Percentiles rank a stretch among this genome's conserved stretches.
Evolutionary conservation across 1,284 basidiomycete genomes (phyloP).

Genomic region (Ceratobasidium sp.): DNA sequence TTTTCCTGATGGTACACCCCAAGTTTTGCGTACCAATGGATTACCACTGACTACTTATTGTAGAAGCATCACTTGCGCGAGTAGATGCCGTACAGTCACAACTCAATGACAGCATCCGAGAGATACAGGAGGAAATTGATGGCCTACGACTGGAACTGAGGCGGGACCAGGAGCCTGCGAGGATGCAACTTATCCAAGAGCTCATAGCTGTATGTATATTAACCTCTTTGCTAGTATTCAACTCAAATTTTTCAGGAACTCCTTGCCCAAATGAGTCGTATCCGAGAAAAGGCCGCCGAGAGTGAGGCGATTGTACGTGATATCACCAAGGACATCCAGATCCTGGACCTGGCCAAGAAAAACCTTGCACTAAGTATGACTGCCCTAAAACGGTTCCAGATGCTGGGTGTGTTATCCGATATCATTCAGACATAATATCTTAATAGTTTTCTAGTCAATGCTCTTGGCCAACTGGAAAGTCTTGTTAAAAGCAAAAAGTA

Average conservation of each 20-base stretch:
- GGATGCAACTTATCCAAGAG: constrained; percentile 90
- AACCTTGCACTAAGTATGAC: constrained; percentile 93
- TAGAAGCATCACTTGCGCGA: constrained; percentile 76
- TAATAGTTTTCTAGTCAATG: constrained; percentile 71
- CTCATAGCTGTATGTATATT: constrained; percentile 82
- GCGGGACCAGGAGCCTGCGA: constrained; percentile 82
- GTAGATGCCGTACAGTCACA: constrained; percentile 73
- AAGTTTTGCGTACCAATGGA: not conserved
- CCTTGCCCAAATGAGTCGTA: constrained; percentile 91
- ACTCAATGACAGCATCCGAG: constrained; percentile 71
- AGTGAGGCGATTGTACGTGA: constrained; percentile 95
- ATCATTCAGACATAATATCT: not conserved
- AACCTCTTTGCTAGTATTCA: not conserved
- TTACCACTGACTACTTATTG: constrained; percentile 20
- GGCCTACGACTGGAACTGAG: constrained; percentile 74
- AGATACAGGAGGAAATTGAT: constrained; percentile 80
- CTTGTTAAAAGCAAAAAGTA: constrained; percentile 84
- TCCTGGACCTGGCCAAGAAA: constrained; percentile 93
- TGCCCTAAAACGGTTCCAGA: constrained; percentile 89
- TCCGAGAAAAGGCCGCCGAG: constrained; percentile 94
- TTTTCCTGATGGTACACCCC: constrained; percentile 77
- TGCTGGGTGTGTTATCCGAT: constrained; percentile 78
- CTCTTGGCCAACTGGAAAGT: constrained; percentile 83
- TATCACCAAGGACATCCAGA: constrained; percentile 97
- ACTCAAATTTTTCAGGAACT: constrained; percentile 73